phyloP scores from a whole-genome alignment of 2,329 filamentous ascomycete species.

The Ceratocystis eucalypticola region DNA sequence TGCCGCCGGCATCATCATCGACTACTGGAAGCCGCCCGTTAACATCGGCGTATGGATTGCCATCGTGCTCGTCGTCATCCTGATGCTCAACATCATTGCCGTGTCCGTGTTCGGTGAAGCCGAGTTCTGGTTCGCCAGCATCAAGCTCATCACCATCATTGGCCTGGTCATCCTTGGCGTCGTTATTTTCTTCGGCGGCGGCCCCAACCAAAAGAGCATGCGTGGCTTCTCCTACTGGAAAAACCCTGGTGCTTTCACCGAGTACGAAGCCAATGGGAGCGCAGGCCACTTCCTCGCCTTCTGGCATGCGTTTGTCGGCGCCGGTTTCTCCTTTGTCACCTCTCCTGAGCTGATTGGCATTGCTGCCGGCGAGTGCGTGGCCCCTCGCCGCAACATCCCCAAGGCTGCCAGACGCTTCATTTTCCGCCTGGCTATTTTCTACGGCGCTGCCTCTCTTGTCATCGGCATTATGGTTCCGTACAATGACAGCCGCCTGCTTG shows the following conservation, averaged over 20 bases:
- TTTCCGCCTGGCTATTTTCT: conserved; percentile 49
- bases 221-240: conserved; percentile 33
- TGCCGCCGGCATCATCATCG: conserved; percentile 43
- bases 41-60: conserved; percentile 46
- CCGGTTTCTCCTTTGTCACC: conserved; percentile 48
- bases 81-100: conserved; percentile 43
- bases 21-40: conserved; percentile 44
- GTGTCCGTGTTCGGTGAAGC: conserved; percentile 46
- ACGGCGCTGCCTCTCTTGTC: conserved; percentile 47
- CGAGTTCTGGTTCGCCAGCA: conserved; percentile 47
- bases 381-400: conserved; percentile 52
- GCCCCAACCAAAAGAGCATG: conserved; percentile 35
- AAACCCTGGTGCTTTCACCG: conserved; percentile 32
- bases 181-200: conserved; percentile 44
- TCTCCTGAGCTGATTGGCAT: conserved; percentile 50
- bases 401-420: conserved; percentile 50
- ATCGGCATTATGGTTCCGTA: conserved; percentile 52
- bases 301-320: conserved; percentile 43
- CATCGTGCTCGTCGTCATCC: conserved; percentile 40
- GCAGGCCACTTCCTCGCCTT: conserved; percentile 45
- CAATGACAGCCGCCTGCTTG: conserved; percentile 47
- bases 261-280: conserved; percentile 33
- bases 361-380: conserved; percentile 50
- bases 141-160: conserved; percentile 47
- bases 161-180: conserved; percentile 44